phyloP scores from a whole-genome alignment of 305 asterid genomes.

The Plantago lanceolata region DNA sequence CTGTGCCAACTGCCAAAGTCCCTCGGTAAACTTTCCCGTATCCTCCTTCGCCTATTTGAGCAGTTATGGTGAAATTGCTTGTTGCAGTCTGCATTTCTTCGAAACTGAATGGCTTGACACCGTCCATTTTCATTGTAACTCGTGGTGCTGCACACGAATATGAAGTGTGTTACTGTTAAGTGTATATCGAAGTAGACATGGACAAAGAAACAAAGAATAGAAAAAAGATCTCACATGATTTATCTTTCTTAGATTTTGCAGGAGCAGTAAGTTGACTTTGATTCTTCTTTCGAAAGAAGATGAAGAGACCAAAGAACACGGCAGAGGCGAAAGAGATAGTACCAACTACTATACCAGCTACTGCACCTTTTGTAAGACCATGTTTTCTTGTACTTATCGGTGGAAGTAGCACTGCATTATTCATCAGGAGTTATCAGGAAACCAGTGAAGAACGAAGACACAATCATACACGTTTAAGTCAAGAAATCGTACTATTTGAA shows the following conservation, averaged over 20 bases:
- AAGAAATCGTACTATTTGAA: conserved; percentile 23
- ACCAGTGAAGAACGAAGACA: conserved; percentile 12
- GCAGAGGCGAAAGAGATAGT: conserved; percentile 23
- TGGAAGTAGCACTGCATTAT: conserved; percentile 37
- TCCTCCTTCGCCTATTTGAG: conserved; percentile 52
- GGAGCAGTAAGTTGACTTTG: conserved; percentile 17
- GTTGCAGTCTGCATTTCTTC: conserved; percentile 38
- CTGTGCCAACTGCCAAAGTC: conserved; percentile 28
- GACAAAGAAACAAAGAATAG: neutral
- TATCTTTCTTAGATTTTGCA: conserved; percentile 24
- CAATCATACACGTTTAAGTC: neutral
- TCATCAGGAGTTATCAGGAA: conserved; percentile 8
- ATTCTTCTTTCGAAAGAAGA: conserved; percentile 22
- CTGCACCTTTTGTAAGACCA: conserved; percentile 40
- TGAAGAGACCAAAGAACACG: conserved; percentile 22
- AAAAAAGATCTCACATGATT: conserved; percentile 26
- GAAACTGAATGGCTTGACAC: conserved; percentile 44
- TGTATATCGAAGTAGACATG: neutral
- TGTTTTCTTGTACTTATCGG: conserved; percentile 25
- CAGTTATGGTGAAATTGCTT: conserved; percentile 24
- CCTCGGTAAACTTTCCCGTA: conserved; percentile 53
- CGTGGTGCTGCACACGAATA: conserved; percentile 27
- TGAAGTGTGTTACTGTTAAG: neutral
- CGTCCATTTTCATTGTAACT: conserved; percentile 42
- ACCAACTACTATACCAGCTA: conserved; percentile 40